Conservation (phyloP, 345 rosid species). For the Microcos paniculata region DNA sequence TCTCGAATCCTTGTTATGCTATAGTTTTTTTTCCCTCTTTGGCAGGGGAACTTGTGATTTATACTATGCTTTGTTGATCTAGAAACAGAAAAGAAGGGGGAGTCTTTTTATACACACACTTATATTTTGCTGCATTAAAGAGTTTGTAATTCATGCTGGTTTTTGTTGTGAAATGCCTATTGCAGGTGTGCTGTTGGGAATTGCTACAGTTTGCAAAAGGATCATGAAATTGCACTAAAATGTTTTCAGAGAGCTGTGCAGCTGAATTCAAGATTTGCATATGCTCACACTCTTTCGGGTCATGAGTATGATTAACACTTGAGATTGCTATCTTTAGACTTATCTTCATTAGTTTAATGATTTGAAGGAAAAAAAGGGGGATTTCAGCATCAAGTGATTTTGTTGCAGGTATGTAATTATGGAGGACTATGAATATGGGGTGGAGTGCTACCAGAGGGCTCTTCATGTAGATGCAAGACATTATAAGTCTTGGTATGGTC, state of each 20-base stretch:
- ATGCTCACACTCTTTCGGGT: conserved; percentile 90
- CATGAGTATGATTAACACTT: conserved; percentile 67
- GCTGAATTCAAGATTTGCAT: conserved; percentile 78
- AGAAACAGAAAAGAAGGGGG: background rate
- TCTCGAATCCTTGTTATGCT: background rate
- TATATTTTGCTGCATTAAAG: background rate
- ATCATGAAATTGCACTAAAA: conserved; percentile 87
- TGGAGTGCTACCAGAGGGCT: conserved; percentile 75
- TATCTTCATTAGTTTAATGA: conserved; percentile 12
- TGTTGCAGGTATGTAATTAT: conserved; percentile 63
- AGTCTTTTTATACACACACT: background rate
- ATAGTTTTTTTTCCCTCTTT: background rate
- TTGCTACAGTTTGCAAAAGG: conserved; percentile 85
- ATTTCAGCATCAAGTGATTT: conserved; percentile 1
- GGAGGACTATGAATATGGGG: conserved; percentile 78
- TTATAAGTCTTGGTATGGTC: conserved; percentile 93
- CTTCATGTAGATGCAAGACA: conserved; percentile 77
- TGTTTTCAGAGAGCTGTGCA: conserved; percentile 84
- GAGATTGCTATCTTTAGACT: conserved; percentile 6
- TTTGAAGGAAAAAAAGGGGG: background rate
- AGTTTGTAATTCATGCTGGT: background rate
- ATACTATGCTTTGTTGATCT: background rate
- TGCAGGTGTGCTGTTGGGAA: conserved; percentile 96
- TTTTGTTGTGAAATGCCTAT: conserved; percentile 15
- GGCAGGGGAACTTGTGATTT: background rate